Evolutionary conservation across 331 rosid genomes (phyloP).

Genomic region (Arachis monticola): DNA sequence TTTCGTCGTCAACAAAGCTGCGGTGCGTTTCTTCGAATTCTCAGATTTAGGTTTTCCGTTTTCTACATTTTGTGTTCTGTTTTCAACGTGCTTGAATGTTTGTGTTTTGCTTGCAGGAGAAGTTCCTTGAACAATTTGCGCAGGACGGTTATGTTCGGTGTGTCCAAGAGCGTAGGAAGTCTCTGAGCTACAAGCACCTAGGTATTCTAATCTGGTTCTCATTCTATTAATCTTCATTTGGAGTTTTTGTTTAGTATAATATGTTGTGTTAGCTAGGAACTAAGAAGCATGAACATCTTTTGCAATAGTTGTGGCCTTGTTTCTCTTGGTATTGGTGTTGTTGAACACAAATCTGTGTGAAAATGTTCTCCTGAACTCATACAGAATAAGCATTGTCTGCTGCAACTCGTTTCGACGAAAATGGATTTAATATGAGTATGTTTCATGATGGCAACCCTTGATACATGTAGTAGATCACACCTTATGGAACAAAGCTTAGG

Average conservation of each 20-base stretch:
- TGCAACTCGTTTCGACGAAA: too few relatives aligned
- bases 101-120: conserved; percentile 69
- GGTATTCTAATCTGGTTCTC: conserved; percentile 52
- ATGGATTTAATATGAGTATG: too few relatives aligned
- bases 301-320: background rate
- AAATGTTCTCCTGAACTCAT: background rate
- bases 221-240: background rate
- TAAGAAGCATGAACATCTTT: background rate
- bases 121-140: conserved; percentile 69
- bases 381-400: background rate
- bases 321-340: background rate
- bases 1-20: conserved; percentile 70
- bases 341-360: background rate
- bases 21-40: conserved; percentile 47
- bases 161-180: conserved; percentile 71
- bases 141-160: conserved; percentile 57
- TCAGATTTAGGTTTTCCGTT: background rate
- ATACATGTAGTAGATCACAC: too few relatives aligned
- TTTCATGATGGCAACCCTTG: too few relatives aligned
- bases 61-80: background rate
- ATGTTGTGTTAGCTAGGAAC: background rate
- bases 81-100: background rate
- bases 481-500: too few relatives aligned
- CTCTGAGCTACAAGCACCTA: conserved; percentile 73
- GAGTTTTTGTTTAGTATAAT: background rate